Conservation (phyloP, 1,284 basidiomycete genomes). For the Acaromyces ingoldii region DNA sequence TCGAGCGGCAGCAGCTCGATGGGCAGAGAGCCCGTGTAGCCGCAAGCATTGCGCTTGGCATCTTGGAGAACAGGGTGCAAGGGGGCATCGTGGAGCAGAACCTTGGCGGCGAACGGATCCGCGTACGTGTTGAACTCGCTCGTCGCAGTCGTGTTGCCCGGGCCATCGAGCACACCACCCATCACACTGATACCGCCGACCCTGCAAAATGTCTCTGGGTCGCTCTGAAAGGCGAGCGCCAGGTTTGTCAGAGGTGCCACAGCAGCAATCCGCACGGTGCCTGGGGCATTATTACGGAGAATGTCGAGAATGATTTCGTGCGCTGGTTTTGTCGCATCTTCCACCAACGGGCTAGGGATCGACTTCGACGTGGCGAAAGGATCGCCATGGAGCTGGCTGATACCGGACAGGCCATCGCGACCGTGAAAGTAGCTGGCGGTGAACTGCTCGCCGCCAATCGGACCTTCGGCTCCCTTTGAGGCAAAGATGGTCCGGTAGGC, state of each 20-base stretch:
- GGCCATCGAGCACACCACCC: slow-evolving; percentile 93
- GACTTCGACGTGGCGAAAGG: slow-evolving; percentile 31
- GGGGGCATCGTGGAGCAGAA: slow-evolving; percentile 31
- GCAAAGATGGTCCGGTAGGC: background rate
- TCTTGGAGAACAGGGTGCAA: slow-evolving; percentile 18
- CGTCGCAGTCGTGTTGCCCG: slow-evolving; percentile 67
- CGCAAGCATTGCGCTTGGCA: slow-evolving; percentile 9
- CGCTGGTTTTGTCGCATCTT: slow-evolving; percentile 57
- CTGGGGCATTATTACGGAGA: slow-evolving; percentile 60
- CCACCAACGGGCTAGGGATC: slow-evolving; percentile 17
- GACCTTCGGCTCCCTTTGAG: slow-evolving; percentile 63
- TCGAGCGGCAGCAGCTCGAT: slow-evolving; percentile 42
- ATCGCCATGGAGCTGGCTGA: slow-evolving; percentile 28
- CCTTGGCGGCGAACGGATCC: slow-evolving; percentile 73
- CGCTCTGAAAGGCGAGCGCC: slow-evolving; percentile 63
- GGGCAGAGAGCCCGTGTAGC: slow-evolving; percentile 17
- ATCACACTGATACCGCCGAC: slow-evolving; percentile 73
- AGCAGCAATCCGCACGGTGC: slow-evolving; percentile 73
- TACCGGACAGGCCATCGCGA: slow-evolving; percentile 44
- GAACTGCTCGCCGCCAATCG: slow-evolving; percentile 70
- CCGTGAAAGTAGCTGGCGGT: slow-evolving; percentile 70
- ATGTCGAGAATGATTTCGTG: slow-evolving; percentile 67
- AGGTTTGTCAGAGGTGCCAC: slow-evolving; percentile 86
- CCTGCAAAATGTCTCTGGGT: slow-evolving; percentile 60
- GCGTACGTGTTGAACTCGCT: slow-evolving; percentile 83